Conservation (phyloP, 805 yeast species). For the Metschnikowia koreensis region DNA sequence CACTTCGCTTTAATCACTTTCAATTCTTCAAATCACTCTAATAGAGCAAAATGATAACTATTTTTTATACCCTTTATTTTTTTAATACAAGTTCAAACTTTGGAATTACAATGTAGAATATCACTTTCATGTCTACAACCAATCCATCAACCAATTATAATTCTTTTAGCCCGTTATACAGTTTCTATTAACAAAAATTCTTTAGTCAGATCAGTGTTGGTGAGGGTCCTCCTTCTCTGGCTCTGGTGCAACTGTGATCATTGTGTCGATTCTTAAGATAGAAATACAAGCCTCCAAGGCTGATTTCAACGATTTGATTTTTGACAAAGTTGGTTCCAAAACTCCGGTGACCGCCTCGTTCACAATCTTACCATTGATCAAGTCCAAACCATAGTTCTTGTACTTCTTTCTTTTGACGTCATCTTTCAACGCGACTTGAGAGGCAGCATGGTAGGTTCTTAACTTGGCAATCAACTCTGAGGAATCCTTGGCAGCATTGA, state of each 20-base stretch:
- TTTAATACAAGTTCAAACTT: no score
- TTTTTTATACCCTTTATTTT: not conserved
- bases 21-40: not conserved
- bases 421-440: constrained; percentile 81
- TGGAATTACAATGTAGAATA: no score
- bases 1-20: not conserved
- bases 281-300: constrained; percentile 99
- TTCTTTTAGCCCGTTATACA: constrained; percentile 2
- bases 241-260: constrained; percentile 97
- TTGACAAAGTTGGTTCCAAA: constrained; percentile 91
- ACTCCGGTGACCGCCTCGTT: constrained; percentile 85
- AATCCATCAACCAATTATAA: not conserved
- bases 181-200: constrained; percentile 1
- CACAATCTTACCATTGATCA: constrained; percentile 86
- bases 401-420: constrained; percentile 83
- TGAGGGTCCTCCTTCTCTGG: constrained; percentile 90
- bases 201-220: constrained; percentile 50
- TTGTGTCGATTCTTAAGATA: constrained; percentile 94
- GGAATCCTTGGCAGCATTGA: constrained; percentile 96
- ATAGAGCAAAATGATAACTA: not conserved
- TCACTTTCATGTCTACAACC: not conserved
- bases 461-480: constrained; percentile 92
- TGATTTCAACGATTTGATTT: constrained; percentile 87
- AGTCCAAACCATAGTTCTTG: constrained; percentile 89
- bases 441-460: constrained; percentile 93